Evolutionary conservation across 768 basidiomycete species (phyloP).

Genomic region (Suillus luteus): DNA sequence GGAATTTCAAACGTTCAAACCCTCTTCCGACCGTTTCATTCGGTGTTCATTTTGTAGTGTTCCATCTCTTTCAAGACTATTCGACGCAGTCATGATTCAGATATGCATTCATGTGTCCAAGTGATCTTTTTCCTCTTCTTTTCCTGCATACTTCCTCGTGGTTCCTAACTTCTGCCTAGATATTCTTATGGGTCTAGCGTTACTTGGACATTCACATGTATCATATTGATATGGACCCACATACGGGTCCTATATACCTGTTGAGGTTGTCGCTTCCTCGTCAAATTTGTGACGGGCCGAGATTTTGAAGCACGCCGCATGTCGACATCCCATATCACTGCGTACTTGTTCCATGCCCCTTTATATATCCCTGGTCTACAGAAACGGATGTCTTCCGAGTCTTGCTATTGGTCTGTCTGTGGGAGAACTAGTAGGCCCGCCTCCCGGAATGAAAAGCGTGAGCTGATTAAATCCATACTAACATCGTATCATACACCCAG

Average conservation of each 20-base stretch:
- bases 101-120: background rate
- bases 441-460: background rate
- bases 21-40: background rate
- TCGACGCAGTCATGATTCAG: background rate
- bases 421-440: too few species aligned
- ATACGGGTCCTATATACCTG: background rate
- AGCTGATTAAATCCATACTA: background rate
- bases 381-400: background rate
- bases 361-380: background rate
- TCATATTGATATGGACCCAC: background rate
- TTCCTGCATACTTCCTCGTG: background rate
- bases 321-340: background rate
- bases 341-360: background rate
- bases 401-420: background rate
- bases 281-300: background rate
- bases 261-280: background rate
- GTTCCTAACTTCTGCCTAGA: background rate
- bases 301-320: background rate
- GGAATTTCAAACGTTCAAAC: background rate
- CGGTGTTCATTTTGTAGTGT: background rate
- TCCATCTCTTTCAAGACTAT: background rate
- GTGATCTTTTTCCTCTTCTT: background rate
- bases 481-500: background rate
- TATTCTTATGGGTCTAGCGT: background rate
- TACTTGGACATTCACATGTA: constrained; percentile 5